phyloP scores from a whole-genome alignment of 1,284 basidiomycete species.

The Rhodotorula sp. region DNA sequence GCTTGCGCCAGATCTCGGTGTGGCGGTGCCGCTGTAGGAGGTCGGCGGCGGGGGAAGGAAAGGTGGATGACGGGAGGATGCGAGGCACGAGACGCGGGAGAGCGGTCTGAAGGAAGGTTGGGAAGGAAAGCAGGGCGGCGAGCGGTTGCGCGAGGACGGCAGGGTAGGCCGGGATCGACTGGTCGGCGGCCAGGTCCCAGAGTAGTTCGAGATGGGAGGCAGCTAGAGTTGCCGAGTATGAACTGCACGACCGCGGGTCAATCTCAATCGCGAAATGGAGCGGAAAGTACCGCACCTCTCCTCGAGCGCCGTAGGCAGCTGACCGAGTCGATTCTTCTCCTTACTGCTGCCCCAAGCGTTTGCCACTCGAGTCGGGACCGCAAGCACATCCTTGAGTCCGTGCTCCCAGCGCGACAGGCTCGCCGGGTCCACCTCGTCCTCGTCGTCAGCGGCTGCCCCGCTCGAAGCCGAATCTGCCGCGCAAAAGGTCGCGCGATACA shows the following conservation, averaged over 20 bases:
- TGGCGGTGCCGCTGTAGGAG: conserved; percentile 16
- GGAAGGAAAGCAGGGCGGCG: background rate
- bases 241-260: background rate
- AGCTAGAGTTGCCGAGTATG: background rate
- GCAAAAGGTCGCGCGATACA: conserved; percentile 60
- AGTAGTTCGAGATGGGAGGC: conserved; percentile 12
- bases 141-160: conserved; percentile 9
- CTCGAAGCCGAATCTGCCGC: too few species aligned
- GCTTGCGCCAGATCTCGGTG: conserved; percentile 15
- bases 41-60: conserved; percentile 13
- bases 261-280: background rate
- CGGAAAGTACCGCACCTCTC: background rate
- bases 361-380: conserved; percentile 66
- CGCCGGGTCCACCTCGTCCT: conserved; percentile 49
- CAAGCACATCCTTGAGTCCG: conserved; percentile 62
- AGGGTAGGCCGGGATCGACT: background rate
- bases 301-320: conserved; percentile 49
- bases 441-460: conserved; percentile 24
- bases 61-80: conserved; percentile 14
- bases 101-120: conserved; percentile 2
- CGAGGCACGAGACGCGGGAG: conserved; percentile 15
- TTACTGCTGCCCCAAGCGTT: conserved; percentile 57
- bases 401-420: conserved; percentile 62
- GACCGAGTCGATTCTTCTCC: conserved; percentile 41
- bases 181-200: conserved; percentile 10